Evolutionary conservation across 2,329 filamentous ascomycete species (phyloP).

Genomic region (Monilinia laxa): DNA sequence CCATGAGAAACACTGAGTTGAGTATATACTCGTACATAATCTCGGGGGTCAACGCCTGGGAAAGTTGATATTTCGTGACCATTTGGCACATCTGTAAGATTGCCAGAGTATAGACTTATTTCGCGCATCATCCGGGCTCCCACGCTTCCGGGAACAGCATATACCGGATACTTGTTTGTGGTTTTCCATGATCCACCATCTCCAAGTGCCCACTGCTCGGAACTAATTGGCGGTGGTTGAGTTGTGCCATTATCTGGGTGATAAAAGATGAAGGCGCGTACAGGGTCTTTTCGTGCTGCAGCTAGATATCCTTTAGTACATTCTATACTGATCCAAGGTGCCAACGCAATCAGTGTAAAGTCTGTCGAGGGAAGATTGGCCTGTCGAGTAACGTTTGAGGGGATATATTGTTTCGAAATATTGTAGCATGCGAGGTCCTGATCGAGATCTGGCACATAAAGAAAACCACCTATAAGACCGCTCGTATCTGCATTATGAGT

Average conservation of each 20-base stretch:
- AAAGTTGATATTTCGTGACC: slow-evolving; percentile 55
- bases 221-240: slow-evolving; percentile 64
- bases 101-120: slow-evolving; percentile 74
- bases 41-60: slow-evolving; percentile 55
- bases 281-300: slow-evolving; percentile 56
- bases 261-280: slow-evolving; percentile 65
- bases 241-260: slow-evolving; percentile 54
- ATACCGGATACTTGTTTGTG: slow-evolving; percentile 74
- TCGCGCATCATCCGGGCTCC: slow-evolving; percentile 70
- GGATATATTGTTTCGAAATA: slow-evolving; percentile 64
- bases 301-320: slow-evolving; percentile 75
- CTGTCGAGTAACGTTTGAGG: slow-evolving; percentile 70
- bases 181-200: slow-evolving; percentile 71
- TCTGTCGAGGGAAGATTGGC: slow-evolving; percentile 66
- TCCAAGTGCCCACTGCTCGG: slow-evolving; percentile 67
- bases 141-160: slow-evolving; percentile 69
- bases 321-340: slow-evolving; percentile 75
- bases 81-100: slow-evolving; percentile 61
- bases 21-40: slow-evolving; percentile 62
- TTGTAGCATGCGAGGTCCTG: slow-evolving; percentile 60
- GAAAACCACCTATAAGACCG: slow-evolving; percentile 69
- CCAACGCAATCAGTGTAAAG: slow-evolving; percentile 76
- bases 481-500: slow-evolving; percentile 60
- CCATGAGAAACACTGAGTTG: slow-evolving; percentile 51
- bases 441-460: slow-evolving; percentile 77